These are phyloP conservation scores for Phylloporus rhodoxanthus DNA, from an alignment of 768 basidiomycete species.

Conservation along the genomic window DNA sequence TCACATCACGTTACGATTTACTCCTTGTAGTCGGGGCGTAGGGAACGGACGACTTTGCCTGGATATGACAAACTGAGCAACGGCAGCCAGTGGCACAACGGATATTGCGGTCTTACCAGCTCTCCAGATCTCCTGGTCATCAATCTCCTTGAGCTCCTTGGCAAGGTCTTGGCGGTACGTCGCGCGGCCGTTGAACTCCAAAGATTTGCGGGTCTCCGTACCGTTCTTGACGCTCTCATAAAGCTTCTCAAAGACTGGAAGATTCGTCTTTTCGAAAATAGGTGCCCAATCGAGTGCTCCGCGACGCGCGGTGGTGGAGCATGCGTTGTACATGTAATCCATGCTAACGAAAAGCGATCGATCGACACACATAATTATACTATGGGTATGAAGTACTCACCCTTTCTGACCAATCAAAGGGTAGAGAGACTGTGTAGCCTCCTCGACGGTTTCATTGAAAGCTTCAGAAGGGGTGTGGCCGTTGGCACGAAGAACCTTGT, in stretches of 20 bases:
- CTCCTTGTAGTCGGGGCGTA: constrained; percentile 81
- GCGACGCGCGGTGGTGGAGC: constrained; percentile 97
- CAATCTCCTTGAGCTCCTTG: constrained; percentile 88
- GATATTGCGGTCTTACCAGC: constrained; percentile 51
- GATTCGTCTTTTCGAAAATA: constrained; percentile 89
- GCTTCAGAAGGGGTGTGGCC: constrained; percentile 97
- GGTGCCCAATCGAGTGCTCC: constrained; percentile 99
- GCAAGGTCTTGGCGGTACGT: constrained; percentile 93
- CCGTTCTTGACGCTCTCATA: constrained; percentile 94
- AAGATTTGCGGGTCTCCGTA: constrained; percentile 92
- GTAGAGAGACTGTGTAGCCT: constrained; percentile 98
- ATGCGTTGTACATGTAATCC: constrained; percentile 99
- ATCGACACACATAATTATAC: background rate
- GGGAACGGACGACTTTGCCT: constrained; percentile 86
- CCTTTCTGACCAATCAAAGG: constrained; percentile 94
- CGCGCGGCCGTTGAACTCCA: constrained; percentile 89
- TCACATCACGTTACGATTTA: constrained; percentile 20
- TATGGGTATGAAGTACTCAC: constrained; percentile 35
- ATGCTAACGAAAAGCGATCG: constrained; percentile 45
- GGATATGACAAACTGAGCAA: constrained; percentile 4
- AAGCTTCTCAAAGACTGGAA: constrained; percentile 90
- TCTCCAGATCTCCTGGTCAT: constrained; percentile 98
- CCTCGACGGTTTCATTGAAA: constrained; percentile 99
- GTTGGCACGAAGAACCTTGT: constrained; percentile 94
- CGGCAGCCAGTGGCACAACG: background rate